A percentile compares a stretch with the other conserved stretches of the same genome.
These are phyloP conservation scores for Mycena galopus DNA, from an alignment of 768 basidiomycete genomes.

Conservation along the genomic window DNA sequence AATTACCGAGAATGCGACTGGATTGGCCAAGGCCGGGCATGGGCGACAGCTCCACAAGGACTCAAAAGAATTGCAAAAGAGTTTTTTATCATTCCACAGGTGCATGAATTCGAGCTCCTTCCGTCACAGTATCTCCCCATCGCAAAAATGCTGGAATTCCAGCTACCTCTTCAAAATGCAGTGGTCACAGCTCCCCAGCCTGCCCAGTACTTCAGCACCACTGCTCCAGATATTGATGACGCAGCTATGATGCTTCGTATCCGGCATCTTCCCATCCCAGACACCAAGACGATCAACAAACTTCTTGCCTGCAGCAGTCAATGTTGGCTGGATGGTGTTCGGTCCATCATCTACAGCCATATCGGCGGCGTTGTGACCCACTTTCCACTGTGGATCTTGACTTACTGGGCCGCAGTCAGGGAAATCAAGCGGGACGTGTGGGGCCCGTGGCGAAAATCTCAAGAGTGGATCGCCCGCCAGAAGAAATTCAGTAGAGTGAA, in stretches of 20 bases:
- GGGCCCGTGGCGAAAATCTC: neutral
- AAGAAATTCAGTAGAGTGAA: neutral
- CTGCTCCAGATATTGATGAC: neutral
- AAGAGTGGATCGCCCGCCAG: neutral
- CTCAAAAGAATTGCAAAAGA: neutral
- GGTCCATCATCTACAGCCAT: conserved; percentile 16
- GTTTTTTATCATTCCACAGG: neutral
- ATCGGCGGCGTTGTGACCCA: neutral
- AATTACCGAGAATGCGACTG: neutral
- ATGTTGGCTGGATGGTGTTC: conserved; percentile 6
- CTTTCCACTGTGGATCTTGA: conserved; percentile 9
- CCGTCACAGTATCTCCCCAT: neutral
- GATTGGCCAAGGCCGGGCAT: neutral
- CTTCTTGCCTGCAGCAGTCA: conserved; percentile 12
- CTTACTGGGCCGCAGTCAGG: neutral
- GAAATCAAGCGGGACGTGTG: neutral
- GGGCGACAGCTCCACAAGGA: too few species aligned
- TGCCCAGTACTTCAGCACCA: neutral
- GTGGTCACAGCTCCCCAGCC: neutral
- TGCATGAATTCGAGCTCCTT: neutral
- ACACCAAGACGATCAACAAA: neutral
- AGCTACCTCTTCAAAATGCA: neutral
- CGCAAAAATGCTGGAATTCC: neutral
- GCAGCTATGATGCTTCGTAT: conserved; percentile 5
- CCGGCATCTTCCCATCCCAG: conserved; percentile 12